Conservation (phyloP, 768 basidiomycete species). For the Phaeotremella fagi region DNA sequence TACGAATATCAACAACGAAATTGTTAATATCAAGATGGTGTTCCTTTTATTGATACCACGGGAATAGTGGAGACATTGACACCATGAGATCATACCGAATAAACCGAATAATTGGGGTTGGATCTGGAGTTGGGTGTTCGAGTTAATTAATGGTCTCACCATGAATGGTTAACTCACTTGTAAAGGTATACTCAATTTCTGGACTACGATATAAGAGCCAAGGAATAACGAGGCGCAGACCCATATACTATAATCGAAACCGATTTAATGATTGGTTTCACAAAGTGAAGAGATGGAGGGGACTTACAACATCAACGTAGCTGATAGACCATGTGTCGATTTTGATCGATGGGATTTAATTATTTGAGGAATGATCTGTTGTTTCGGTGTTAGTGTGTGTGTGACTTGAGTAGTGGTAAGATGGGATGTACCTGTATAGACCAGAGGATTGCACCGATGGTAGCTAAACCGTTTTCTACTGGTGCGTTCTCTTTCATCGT, state of each 20-base stretch:
- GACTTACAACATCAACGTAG: constrained; percentile 58
- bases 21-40: constrained; percentile 49
- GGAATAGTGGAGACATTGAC: constrained; percentile 67
- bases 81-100: constrained; percentile 61
- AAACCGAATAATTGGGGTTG: constrained; percentile 55
- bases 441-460: constrained; percentile 55
- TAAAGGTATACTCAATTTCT: constrained; percentile 66
- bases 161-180: constrained; percentile 59
- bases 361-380: constrained; percentile 60
- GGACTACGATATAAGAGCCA: constrained; percentile 64
- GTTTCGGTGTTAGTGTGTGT: no score
- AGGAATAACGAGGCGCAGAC: constrained; percentile 58
- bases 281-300: neutral
- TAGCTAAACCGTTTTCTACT: constrained; percentile 66
- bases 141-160: neutral
- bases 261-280: neutral
- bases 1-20: constrained; percentile 53
- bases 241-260: constrained; percentile 53
- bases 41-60: constrained; percentile 48
- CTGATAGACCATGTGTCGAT: constrained; percentile 65
- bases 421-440: constrained; percentile 36
- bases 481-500: constrained; percentile 52
- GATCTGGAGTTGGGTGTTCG: constrained; percentile 8
- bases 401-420: no score
- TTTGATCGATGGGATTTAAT: constrained; percentile 68